Percentiles rank a stretch among this genome's conserved stretches.
These are phyloP conservation scores for Aspergillus novoparasiticus DNA, from an alignment of 2,329 filamentous ascomycete genomes.

Conservation along the genomic window DNA sequence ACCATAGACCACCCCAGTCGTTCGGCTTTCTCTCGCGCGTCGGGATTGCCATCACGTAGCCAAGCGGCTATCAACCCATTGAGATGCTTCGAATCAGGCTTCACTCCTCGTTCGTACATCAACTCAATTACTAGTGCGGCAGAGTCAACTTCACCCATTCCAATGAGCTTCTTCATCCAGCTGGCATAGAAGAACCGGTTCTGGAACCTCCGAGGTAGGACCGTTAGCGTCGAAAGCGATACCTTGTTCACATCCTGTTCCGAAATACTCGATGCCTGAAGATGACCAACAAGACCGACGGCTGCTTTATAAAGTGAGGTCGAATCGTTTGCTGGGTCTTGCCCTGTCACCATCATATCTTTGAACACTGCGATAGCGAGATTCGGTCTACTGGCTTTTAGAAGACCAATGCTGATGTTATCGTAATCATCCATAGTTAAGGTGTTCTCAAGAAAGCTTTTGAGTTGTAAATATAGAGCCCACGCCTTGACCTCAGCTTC, in stretches of 20 bases:
- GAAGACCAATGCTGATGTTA: constrained; percentile 68
- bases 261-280: constrained; percentile 45
- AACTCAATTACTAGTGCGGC: constrained; percentile 73
- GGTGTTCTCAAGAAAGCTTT: constrained; percentile 58
- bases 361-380: constrained; percentile 76
- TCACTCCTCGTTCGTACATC: constrained; percentile 70
- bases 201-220: constrained; percentile 55
- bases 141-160: constrained; percentile 69
- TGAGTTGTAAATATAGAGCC: constrained; percentile 67
- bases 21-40: constrained; percentile 64
- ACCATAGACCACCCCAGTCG: constrained; percentile 77
- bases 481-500: constrained; percentile 63
- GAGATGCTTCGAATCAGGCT: constrained; percentile 72
- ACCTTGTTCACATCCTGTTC: constrained; percentile 51
- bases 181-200: constrained; percentile 86
- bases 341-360: constrained; percentile 78
- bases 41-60: constrained; percentile 63
- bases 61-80: constrained; percentile 82
- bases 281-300: constrained; percentile 41
- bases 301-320: constrained; percentile 48
- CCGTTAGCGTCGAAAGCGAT: constrained; percentile 52
- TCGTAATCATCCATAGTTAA: constrained; percentile 79
- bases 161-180: constrained; percentile 84
- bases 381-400: constrained; percentile 66
- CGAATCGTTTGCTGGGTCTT: constrained; percentile 47